Conservation (phyloP, 2,329 filamentous ascomycete species). For the Botrytis paeoniae region DNA sequence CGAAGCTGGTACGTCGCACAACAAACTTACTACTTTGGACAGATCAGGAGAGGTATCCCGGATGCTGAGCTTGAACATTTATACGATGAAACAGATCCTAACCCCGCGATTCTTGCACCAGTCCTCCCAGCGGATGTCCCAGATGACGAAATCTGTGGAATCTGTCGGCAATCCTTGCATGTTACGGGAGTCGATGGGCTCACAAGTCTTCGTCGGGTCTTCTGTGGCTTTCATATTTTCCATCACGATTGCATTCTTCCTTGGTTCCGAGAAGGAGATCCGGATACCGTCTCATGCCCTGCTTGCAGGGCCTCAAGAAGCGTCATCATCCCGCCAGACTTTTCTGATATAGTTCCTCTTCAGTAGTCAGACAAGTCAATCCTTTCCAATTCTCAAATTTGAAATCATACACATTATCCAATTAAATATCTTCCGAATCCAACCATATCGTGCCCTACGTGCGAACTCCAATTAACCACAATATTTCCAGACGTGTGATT, state of each 20-base stretch:
- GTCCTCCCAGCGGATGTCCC: not conserved
- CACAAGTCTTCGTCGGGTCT: not conserved
- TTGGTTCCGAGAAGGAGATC: not conserved
- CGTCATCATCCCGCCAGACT: not conserved
- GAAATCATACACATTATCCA: not conserved
- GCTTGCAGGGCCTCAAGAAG: not conserved
- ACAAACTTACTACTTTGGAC: accelerated
- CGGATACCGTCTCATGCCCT: not conserved
- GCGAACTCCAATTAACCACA: not conserved
- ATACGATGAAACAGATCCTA: not conserved
- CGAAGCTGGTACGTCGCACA: not conserved
- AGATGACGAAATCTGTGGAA: not conserved
- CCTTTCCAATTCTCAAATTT: not conserved
- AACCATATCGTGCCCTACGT: accelerated
- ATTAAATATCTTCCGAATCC: not conserved
- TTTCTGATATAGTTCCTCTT: not conserved
- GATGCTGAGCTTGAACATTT: not conserved
- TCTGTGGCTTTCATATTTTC: not conserved
- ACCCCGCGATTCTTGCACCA: not conserved
- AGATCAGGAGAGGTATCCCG: not conserved
- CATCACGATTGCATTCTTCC: not conserved
- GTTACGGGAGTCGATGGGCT: not conserved
- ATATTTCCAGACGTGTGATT: not conserved
- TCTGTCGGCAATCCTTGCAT: not conserved
- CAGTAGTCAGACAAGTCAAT: not conserved